phyloP scores from a whole-genome alignment of 192 early-diverging fungal species.

The Fimicolochytrium jonesii region DNA sequence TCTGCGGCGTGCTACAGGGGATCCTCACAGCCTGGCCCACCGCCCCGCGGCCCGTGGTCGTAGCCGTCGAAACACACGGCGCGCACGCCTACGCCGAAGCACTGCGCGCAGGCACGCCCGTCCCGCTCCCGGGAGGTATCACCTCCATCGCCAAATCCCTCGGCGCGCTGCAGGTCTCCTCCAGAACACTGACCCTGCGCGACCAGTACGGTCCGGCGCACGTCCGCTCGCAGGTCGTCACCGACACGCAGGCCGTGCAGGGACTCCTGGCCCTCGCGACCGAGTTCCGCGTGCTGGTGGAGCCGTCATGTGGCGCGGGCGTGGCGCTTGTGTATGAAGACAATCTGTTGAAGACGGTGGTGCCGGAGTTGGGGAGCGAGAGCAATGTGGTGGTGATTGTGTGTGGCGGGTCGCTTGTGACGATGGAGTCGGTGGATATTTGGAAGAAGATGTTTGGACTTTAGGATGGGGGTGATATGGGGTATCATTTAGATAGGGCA shows the following conservation, averaged over 20 bases:
- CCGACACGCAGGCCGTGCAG: slow-evolving; percentile 27
- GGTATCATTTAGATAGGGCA: too few relatives aligned
- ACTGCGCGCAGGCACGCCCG: not conserved
- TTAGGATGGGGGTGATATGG: too few relatives aligned
- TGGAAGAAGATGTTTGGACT: slow-evolving; percentile 4
- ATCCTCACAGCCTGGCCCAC: not conserved
- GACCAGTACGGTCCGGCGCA: slow-evolving; percentile 10
- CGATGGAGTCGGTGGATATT: not conserved
- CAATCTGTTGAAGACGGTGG: not conserved
- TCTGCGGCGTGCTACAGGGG: slow-evolving; percentile 31
- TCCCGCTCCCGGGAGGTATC: slow-evolving; percentile 13
- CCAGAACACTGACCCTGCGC: slow-evolving; percentile 6
- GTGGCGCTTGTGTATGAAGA: slow-evolving; percentile 6
- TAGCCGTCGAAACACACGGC: slow-evolving; percentile 35
- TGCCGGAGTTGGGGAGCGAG: slow-evolving; percentile 13
- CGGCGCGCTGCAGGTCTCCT: slow-evolving; percentile 26
- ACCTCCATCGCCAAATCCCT: slow-evolving; percentile 35
- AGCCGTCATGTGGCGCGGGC: slow-evolving; percentile 35
- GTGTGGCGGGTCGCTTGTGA: not conserved
- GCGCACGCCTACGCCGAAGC: slow-evolving; percentile 20
- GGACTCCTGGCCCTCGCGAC: slow-evolving; percentile 24
- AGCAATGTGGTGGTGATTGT: slow-evolving; percentile 18
- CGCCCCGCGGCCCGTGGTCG: slow-evolving; percentile 10
- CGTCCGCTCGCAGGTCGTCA: slow-evolving; percentile 21
- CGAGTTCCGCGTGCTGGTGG: slow-evolving; percentile 29